Evolutionary conservation across 2,329 filamentous ascomycete species (phyloP), one percentile per base, ranked within the genome.

Genomic region (Plectosphaerella cucumerina): DNA sequence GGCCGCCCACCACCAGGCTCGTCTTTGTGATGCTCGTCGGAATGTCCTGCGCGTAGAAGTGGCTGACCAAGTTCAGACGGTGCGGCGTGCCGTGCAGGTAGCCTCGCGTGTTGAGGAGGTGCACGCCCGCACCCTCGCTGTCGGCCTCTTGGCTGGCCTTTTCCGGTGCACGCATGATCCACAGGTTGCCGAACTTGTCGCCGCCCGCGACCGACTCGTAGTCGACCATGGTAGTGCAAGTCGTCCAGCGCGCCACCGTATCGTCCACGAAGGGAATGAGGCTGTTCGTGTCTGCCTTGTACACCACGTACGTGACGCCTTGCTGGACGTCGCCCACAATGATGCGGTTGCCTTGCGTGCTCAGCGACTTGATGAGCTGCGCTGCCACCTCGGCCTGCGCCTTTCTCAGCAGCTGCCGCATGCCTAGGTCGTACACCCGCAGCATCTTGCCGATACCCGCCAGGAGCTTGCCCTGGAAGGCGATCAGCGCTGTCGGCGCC

Each of bases 131-230:
- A 44, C 90, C 90, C 54, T 96, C 90, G 67, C 97, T 94, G 61
- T 99, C 94, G 0, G 91, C 88, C 65, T 95, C 90, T 58, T 91
- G 86, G 35, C 90, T 96, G 8, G 87, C 85, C 66, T 96, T 94
- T 53, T 85, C 76, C 0, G 93, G 91, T 62, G 89, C 94, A 45
- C 94, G 87, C 26, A 99, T 78, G 43, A 99, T 82, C 86, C 91
- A 99, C 15, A 99, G 71, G 62, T 99, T 99, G 54, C 94, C 95
- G 58, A 99, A 99, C 65, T 97, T 97, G 73, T 99, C 94, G 34
- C 93, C 93, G 34, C 93, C 94, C 3, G 91, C 92, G 21, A 89
- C 85, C 1, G 94, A 96, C 66, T 99, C 94, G 68, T 99, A 99
- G 70, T 99, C 94, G 2, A 97, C 86, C 90, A 99, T 96, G 3